Evolutionary conservation across 139 green algal genomes (phyloP).

Genomic region (Mesotaenium endlicherianum): DNA sequence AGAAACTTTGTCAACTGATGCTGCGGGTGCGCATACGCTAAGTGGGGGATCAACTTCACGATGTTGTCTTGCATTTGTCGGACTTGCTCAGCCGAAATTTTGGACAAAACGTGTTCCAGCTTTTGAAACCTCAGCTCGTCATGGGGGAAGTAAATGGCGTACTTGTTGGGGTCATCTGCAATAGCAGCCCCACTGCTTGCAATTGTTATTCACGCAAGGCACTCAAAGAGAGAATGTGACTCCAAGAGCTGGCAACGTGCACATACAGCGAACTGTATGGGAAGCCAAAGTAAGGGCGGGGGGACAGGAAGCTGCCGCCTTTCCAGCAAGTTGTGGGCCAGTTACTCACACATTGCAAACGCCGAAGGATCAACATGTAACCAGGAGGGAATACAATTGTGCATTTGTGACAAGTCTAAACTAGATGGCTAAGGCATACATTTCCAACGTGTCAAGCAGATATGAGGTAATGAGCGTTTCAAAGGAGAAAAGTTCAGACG

Average conservation of each 20-base stretch:
- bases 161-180: neutral
- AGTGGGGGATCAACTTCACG: neutral
- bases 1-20: too few relatives aligned
- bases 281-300: too few relatives aligned
- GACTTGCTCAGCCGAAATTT: neutral
- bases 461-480: neutral
- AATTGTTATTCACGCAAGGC: neutral
- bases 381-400: too few relatives aligned
- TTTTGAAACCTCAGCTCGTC: neutral
- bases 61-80: slow-evolving; percentile 3
- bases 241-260: too few relatives aligned
- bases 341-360: too few relatives aligned
- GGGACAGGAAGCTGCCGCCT: neutral
- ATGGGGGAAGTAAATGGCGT: neutral
- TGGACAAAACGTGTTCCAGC: neutral
- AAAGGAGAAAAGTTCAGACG: neutral
- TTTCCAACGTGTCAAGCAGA: too few relatives aligned
- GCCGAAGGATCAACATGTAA: too few relatives aligned
- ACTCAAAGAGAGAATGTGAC: too few relatives aligned
- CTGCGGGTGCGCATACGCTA: neutral
- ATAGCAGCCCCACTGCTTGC: neutral
- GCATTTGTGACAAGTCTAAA: too few relatives aligned
- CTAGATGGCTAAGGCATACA: too few relatives aligned
- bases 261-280: too few relatives aligned
- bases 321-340: neutral